These are phyloP conservation scores for Cardiospermum halicacabum DNA, from an alignment of 345 rosid species.

Conservation along the genomic window DNA sequence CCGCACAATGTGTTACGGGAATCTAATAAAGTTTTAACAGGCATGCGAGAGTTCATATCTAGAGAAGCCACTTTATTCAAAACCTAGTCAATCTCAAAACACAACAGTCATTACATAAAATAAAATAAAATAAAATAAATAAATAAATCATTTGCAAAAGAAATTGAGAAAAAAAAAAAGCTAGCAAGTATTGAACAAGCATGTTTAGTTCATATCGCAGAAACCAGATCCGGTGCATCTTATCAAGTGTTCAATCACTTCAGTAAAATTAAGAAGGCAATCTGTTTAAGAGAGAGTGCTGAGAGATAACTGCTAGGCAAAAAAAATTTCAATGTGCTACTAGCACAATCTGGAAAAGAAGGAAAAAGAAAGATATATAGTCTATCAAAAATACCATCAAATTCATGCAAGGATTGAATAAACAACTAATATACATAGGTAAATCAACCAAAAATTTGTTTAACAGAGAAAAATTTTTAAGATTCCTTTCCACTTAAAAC, in stretches of 20 bases:
- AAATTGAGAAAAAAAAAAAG: slow-evolving; percentile 7
- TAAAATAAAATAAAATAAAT: too few species aligned
- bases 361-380: too few species aligned
- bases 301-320: background rate
- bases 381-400: background rate
- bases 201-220: background rate
- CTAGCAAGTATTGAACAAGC: background rate
- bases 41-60: slow-evolving; percentile 38
- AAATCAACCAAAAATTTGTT: background rate
- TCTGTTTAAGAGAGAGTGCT: too few species aligned
- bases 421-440: background rate
- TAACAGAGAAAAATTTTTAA: too few species aligned
- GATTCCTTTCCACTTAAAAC: too few species aligned
- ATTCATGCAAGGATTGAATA: background rate
- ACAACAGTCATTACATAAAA: slow-evolving; percentile 15
- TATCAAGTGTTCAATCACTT: too few species aligned
- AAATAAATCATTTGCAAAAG: background rate
- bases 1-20: slow-evolving; percentile 59
- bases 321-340: background rate
- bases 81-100: slow-evolving; percentile 44
- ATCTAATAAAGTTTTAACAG: slow-evolving; percentile 64
- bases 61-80: slow-evolving; percentile 37
- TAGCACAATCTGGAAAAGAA: too few species aligned
- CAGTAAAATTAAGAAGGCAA: too few species aligned
- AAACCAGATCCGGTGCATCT: background rate